These are phyloP conservation scores for Fusarium siculi DNA, from an alignment of 2,329 filamentous ascomycete species.

Conservation along the genomic window DNA sequence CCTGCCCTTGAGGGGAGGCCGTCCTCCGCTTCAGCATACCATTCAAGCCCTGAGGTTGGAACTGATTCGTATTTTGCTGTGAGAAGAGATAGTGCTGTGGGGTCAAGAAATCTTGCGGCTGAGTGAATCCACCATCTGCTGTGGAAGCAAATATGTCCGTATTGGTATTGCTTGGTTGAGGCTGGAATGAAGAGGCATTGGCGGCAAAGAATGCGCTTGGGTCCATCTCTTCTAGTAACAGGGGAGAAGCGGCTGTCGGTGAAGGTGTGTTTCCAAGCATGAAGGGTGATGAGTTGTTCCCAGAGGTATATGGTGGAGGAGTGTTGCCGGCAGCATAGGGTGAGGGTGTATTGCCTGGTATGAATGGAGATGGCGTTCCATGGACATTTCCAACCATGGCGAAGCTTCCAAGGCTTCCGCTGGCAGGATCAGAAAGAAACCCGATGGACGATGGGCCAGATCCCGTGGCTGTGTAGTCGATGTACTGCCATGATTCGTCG, in stretches of 20 bases:
- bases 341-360: slow-evolving; percentile 14
- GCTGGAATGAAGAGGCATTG: slow-evolving; percentile 48
- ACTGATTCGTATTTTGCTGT: slow-evolving; percentile 42
- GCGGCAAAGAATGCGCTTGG: slow-evolving; percentile 49
- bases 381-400: slow-evolving; percentile 55
- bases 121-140: slow-evolving; percentile 48
- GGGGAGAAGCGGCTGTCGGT: slow-evolving; percentile 53
- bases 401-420: slow-evolving; percentile 63
- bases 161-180: slow-evolving; percentile 30
- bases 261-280: slow-evolving; percentile 42
- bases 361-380: slow-evolving; percentile 30
- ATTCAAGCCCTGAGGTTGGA: slow-evolving; percentile 41
- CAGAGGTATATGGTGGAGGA: slow-evolving; percentile 22
- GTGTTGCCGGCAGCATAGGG: slow-evolving; percentile 37
- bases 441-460: slow-evolving; percentile 54
- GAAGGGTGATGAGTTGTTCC: slow-evolving; percentile 27
- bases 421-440: slow-evolving; percentile 62
- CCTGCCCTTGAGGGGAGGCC: slow-evolving; percentile 14
- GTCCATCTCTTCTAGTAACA: slow-evolving; percentile 54
- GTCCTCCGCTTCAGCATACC: slow-evolving; percentile 36
- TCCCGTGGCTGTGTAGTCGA: slow-evolving; percentile 51
- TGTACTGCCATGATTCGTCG: slow-evolving; percentile 59
- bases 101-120: slow-evolving; percentile 49
- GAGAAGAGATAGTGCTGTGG: slow-evolving; percentile 55
- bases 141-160: slow-evolving; percentile 47